Percentiles rank a stretch among this genome's conserved stretches.
phyloP scores from a whole-genome alignment of 495 filamentous ascomycete genomes.

The Hypomontagnella submonticulosa region DNA sequence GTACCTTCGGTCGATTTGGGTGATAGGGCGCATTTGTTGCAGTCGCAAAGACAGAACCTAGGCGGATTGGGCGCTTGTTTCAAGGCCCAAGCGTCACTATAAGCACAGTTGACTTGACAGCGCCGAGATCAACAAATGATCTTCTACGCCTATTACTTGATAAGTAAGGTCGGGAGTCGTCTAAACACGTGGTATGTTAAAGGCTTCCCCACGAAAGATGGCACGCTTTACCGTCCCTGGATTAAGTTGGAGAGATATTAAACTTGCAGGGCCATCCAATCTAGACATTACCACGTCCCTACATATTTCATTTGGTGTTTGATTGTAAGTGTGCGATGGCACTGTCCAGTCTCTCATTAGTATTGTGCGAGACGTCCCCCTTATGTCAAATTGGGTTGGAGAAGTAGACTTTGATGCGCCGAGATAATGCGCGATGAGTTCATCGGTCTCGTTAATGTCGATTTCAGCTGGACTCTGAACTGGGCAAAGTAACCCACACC shows the following conservation, averaged over 20 bases:
- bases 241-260: slow-evolving; percentile 10
- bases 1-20: slow-evolving; percentile 12
- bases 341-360: not conserved
- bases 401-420: slow-evolving; percentile 6
- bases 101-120: slow-evolving; percentile 11
- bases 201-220: slow-evolving; percentile 28
- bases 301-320: not conserved
- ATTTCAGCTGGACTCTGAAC: slow-evolving; percentile 10
- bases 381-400: slow-evolving; percentile 1
- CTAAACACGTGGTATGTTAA: slow-evolving; percentile 31
- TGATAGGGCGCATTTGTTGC: slow-evolving; percentile 16
- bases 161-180: slow-evolving; percentile 36
- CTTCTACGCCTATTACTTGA: slow-evolving; percentile 29
- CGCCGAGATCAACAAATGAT: slow-evolving; percentile 30
- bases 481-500: slow-evolving; percentile 7
- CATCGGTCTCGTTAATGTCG: slow-evolving; percentile 24
- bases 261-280: slow-evolving; percentile 18
- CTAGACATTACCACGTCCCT: slow-evolving; percentile 5
- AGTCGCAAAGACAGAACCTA: slow-evolving; percentile 7
- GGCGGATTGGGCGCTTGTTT: slow-evolving; percentile 27
- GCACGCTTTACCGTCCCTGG: slow-evolving; percentile 25
- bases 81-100: slow-evolving; percentile 18
- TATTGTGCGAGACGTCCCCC: not conserved
- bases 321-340: slow-evolving; percentile 5
- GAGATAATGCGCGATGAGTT: slow-evolving; percentile 20